Base-by-base conservation (phyloP, 257 asterid species). In the Solanum peruvianum region DNA sequence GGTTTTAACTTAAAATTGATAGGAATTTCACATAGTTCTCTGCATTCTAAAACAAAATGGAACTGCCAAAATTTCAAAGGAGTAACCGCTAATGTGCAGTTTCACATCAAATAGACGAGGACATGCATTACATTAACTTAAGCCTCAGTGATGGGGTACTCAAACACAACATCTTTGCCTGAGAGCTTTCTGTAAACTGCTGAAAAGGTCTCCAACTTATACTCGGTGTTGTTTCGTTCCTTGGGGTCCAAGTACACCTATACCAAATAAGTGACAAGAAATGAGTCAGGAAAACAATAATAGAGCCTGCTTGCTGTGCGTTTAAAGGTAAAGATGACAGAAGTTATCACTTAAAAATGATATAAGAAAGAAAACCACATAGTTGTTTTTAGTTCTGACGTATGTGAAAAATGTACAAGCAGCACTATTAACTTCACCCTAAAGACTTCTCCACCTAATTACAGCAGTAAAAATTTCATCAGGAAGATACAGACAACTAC, bases 171-270 rank as follows among this genome's bases (percentile, higher is more conserved):
- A 86, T 91, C 93, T 80, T 88, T 90, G 62, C 93, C 93, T 12
- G 92, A 90, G 66, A 91, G 93, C 90, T 90, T 91, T 84, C 93
- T 78, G 90, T 90, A 91, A 69, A 90, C 93, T 21, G 90, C 93
- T 44, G 90, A 86, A 66, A 90, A 91, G 11, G 92, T 91, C 83
- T 90, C 93, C 81, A 91, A 69, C 90, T 91, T 91, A 73, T 84
- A 85, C 81, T 85, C 87, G 0, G 82, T 85, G 82, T 70, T 75
- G 49, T 70, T 85, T 6, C 81, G 78, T 75, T 67, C 82, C 87
- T 85, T 85, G 5, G 87, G 87, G 82, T 85, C 87, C 76, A 85
- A 64, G 82, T 31, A 77, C 33, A 86, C 86, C 77, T 60, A 31
- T 78, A 25, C 69, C 85, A 81, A 49, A 29, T 47, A 49, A 31